phyloP scores from a whole-genome alignment of 257 asterid genomes.

The Lycium ferocissimum region DNA sequence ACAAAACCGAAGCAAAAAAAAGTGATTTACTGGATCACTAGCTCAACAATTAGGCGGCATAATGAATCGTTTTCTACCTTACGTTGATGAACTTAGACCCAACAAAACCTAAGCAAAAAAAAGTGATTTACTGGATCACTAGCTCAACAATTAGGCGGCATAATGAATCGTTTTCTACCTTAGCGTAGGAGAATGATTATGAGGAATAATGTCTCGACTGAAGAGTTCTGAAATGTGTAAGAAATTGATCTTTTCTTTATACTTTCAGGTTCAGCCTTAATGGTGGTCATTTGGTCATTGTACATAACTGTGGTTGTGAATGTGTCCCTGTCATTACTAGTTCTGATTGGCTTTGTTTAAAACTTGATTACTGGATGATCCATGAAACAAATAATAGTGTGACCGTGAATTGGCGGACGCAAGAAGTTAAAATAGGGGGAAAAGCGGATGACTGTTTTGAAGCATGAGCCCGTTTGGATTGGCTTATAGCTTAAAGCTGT shows the following conservation, averaged over 20 bases:
- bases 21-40: slow-evolving; percentile 6
- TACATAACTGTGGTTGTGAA: background rate
- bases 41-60: background rate
- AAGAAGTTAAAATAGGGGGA: background rate
- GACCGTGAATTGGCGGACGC: background rate
- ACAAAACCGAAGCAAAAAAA: background rate
- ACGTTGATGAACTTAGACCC: background rate
- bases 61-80: background rate
- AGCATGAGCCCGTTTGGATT: no score
- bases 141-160: background rate
- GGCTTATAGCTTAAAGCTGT: no score
- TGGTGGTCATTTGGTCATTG: background rate
- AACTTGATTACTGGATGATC: slow-evolving; percentile 23
- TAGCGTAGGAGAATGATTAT: background rate
- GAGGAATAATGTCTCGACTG: background rate
- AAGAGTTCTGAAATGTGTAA: background rate
- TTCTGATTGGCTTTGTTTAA: background rate
- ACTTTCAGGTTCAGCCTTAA: background rate
- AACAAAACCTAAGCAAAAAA: background rate
- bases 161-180: background rate
- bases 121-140: slow-evolving; percentile 11
- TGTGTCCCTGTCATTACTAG: background rate
- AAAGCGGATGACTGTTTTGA: background rate
- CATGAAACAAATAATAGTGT: background rate
- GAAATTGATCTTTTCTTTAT: background rate